Base-by-base conservation (phyloP, 805 yeast genomes). In the Starmera dryadoides region DNA sequence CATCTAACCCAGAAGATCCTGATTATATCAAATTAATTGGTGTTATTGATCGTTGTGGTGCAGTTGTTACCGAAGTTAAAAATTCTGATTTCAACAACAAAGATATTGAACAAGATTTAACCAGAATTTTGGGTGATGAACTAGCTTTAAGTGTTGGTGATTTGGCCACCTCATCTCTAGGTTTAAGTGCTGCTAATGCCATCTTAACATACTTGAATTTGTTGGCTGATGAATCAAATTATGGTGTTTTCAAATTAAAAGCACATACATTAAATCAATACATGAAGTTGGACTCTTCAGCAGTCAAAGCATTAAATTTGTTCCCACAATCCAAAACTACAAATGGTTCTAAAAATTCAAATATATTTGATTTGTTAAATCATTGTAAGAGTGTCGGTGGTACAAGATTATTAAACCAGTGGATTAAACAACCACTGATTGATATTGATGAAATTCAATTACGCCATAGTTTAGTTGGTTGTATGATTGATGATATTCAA, bases 401-500 rank as follows among this genome's bases (percentile, higher is more conserved):
- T 7, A 68, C 91, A 2, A 72, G 98, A 46, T 62, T 89, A 37
- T 70, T 93, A 20, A 80, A 93, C 14, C 96, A 87, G 54, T 93
- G 98, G 98, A 69, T 93, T 44, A 93, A 91, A 55, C 98, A 93
- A 60, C 99, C 99, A 1, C 69, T 93, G 36, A 80, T 95, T 38
- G 77, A 78, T 47, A 54, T 71, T 10, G 53, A 49, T 0, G 77
- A 69, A 37, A 88, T 93, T 30, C 58, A 63, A 30, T 68, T 77
- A 33, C 71, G 99, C 37, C 96, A 86, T 47, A 58, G 65, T 7
- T 63, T 93, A 36, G 95, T 91, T n/a, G 82, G 77, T 21, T 71
- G 74, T 42, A 62, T 93, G 46, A 68, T 85, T n/a, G 74, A 81
- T 25, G 85, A 88, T 49, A 62, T 86, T 6, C 76, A 75, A 45